Evolutionary conservation across 345 rosid species (phyloP), one percentile per base, ranked within the genome.

Genomic region (Erysimum cheiranthoides): DNA sequence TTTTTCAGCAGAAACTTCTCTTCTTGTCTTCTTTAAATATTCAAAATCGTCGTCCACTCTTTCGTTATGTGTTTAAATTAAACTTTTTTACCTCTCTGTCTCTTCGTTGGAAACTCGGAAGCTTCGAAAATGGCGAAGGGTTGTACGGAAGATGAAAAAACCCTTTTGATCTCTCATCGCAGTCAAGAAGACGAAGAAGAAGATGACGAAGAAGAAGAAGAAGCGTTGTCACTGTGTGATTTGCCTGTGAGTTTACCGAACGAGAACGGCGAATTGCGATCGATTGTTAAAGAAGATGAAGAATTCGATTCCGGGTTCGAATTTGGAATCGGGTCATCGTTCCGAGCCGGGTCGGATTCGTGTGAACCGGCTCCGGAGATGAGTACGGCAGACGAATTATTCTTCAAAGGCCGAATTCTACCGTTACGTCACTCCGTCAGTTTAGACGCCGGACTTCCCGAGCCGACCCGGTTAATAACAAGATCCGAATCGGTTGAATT

Each of bases 351-450:
- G 47, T 73, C 85, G 67, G 58, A 79, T 45, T 76, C 85, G 0
- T 68, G 73, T 17, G 83, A 81, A 40, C 81, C 84, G 53, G 85
- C 83, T 60, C 65, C 64, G 43, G 89, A 85, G 63, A 91, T 91
- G 88, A 89, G 89, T 13, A 80, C 88, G 0, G 94, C 97, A 0
- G 97, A 91, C 39, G 93, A 91, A 18, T 81, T 91, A 25, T 91
- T 91, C 83, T 91, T 81, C 51, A 78, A 86, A 72, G 97, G 97
- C 10, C 86, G 79, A 72, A 86, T 91, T 27, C 78, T 91, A 10
- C 97, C 97, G 45, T 70, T 85, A 9, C 90, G 92, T 30, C 84
- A 68, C 73, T 89, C 96, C 4, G 68, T 85, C n/a, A 82, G 86
- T 76, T 82, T 89, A 34, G 91, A 85, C 54, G 76, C 71, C 32